Evolutionary conservation across 208 protist species (phyloP), one percentile per base, ranked within the genome.

Genomic region (Borovskyia barvae): DNA sequence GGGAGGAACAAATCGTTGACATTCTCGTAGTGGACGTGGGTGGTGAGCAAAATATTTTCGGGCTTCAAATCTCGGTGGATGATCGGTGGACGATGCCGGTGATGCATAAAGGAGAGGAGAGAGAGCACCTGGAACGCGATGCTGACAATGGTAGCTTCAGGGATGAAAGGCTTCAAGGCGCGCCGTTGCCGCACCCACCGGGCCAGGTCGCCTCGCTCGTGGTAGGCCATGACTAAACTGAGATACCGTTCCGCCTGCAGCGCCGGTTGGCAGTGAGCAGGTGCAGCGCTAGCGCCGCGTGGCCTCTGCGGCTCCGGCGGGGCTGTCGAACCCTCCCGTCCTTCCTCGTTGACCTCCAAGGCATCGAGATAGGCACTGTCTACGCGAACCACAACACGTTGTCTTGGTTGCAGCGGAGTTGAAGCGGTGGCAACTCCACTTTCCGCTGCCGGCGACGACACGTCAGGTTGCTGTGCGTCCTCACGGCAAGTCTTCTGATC

Each of bases 51-150:
- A 14, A 95, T 87, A 71, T 98, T 98, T 68, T 98, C 95, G 5
- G 93, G 93, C 73, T 99, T 99, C 36, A 99, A 66, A 66, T 99
- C 98, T 51, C 97, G 98, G 71, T 99, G 97, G 56, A 99, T 97
- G 55, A 99, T 95, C 26, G 93, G 83, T 11, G 97, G 79, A 50
- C 75, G 77, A 5, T 72, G 53, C 33, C 58, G 62, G 28, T 54
- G 41, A 40, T 89, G 82, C 82, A 84, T 83, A 62, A 75, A 74
- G 24, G 66, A 42, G 14, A 86, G 45, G 32, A 84, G 72, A 2
- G 69, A 66, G 6, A 81, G 55, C 12, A 84, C 62, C 49, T 89
- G 82, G 51, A 70, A 80, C 6, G 73, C 75, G 60, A 86, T 71
- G 53, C 73, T 81, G 30, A 84, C 66, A 41, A 89, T 64, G 15